Evolutionary conservation across 306 rosid genomes (phyloP).

Genomic region (Sicyos edulis): DNA sequence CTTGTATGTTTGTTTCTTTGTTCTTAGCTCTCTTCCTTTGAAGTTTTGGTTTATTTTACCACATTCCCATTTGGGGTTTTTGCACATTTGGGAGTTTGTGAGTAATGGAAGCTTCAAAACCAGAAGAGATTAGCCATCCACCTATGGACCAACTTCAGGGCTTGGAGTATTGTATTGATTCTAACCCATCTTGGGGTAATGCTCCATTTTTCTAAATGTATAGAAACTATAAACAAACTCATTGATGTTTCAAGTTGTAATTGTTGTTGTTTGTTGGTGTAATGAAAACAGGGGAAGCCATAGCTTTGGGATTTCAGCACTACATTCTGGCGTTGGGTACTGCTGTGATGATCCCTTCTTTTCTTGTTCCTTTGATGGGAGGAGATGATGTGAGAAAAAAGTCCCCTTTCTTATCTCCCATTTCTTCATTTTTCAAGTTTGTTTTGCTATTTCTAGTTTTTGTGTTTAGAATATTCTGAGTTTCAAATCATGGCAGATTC

Average conservation of each 20-base stretch:
- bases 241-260: background rate
- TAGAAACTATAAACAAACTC: background rate
- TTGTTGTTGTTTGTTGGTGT: slow-evolving; percentile 23
- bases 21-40: slow-evolving; percentile 21
- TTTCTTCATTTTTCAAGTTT: slow-evolving; percentile 2
- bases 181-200: slow-evolving; percentile 98
- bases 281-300: slow-evolving; percentile 63
- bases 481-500: slow-evolving; percentile 12
- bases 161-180: slow-evolving; percentile 88
- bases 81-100: slow-evolving; percentile 14
- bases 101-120: slow-evolving; percentile 68
- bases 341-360: slow-evolving; percentile 97
- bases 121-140: slow-evolving; percentile 78
- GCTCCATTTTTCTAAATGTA: slow-evolving; percentile 12
- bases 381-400: slow-evolving; percentile 69
- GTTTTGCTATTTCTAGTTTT: background rate
- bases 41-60: slow-evolving; percentile 8
- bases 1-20: slow-evolving; percentile 15
- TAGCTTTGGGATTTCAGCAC: slow-evolving; percentile 93
- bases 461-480: background rate
- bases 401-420: slow-evolving; percentile 17
- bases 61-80: slow-evolving; percentile 28
- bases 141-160: slow-evolving; percentile 99
- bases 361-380: slow-evolving; percentile 95
- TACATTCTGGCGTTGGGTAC: slow-evolving; percentile 93